A percentile compares a stretch with the other conserved stretches of the same genome.
phyloP scores from a whole-genome alignment of 306 rosid species.

The Quercus glauca region DNA sequence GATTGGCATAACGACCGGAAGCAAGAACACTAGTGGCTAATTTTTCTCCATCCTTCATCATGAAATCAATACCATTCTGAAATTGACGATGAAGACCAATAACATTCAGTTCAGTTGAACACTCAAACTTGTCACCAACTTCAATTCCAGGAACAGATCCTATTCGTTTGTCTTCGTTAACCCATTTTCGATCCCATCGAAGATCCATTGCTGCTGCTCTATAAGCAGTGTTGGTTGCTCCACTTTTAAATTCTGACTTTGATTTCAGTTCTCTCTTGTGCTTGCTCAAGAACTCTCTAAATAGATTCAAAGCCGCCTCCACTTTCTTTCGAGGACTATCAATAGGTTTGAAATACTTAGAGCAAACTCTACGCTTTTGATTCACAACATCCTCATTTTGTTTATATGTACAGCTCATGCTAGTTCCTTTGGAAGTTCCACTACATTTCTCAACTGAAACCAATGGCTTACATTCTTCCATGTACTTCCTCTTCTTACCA shows the following conservation, averaged over 20 bases:
- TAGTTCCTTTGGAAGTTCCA: no score
- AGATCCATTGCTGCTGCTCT: slow-evolving; percentile 12
- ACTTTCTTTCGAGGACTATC: slow-evolving; percentile 12
- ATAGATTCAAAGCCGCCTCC: slow-evolving; percentile 15
- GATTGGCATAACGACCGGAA: neutral
- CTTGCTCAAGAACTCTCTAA: neutral
- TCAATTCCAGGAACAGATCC: slow-evolving; percentile 40
- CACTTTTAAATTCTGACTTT: neutral
- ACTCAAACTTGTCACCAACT: slow-evolving; percentile 40
- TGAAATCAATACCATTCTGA: neutral
- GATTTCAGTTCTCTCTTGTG: neutral
- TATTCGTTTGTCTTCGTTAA: slow-evolving; percentile 3
- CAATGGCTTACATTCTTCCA: no score
- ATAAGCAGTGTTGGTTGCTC: neutral
- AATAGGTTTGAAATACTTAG: no score
- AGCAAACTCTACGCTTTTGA: no score
- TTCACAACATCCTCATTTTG: no score
- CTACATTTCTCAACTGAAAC: no score
- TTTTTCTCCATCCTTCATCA: neutral
- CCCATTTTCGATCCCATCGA: neutral
- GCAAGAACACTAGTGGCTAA: neutral
- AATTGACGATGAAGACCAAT: slow-evolving; percentile 42
- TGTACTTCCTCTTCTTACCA: no score
- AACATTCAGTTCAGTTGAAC: slow-evolving; percentile 29
- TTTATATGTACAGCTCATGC: no score